Percentiles rank a stretch among this genome's conserved stretches.
phyloP scores from a whole-genome alignment of 192 early-diverging fungal species.

The Coemansia javaensis region DNA sequence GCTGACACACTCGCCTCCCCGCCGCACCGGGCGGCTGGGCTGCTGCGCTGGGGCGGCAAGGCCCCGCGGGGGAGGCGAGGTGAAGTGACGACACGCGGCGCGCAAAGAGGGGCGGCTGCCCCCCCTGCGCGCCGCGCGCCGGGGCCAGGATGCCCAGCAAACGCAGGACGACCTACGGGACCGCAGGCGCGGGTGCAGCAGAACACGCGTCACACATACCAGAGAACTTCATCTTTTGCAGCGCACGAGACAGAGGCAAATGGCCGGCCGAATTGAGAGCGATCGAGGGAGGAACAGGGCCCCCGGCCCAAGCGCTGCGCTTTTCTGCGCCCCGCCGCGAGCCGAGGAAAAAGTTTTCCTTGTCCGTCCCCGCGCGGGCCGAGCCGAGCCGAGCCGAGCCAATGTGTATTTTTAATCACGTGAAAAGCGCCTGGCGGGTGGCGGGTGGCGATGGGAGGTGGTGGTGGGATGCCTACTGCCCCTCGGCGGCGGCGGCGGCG shows the following conservation, averaged over 20 bases:
- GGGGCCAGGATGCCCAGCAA: background rate
- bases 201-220: constrained; percentile 16
- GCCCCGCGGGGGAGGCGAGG: constrained; percentile 4
- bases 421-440: too few relatives aligned
- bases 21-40: background rate
- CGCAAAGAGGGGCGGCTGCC: background rate
- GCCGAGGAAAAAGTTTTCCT: background rate
- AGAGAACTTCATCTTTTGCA: constrained; percentile 47
- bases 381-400: background rate
- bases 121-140: too few relatives aligned
- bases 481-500: background rate
- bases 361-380: background rate
- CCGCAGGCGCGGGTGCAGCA: too few relatives aligned
- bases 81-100: constrained; percentile 46
- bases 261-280: constrained; percentile 14
- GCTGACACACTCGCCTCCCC: constrained; percentile 38
- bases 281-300: constrained; percentile 35
- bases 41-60: background rate
- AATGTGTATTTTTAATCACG: background rate
- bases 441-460: too few relatives aligned
- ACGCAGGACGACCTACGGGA: too few relatives aligned
- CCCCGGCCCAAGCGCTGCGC: background rate
- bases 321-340: background rate
- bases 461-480: background rate
- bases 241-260: constrained; percentile 8